A percentile compares a stretch with the other conserved stretches of the same genome.
These are phyloP conservation scores for Pulveroboletus frians DNA, from an alignment of 768 basidiomycete genomes.

Conservation along the genomic window DNA sequence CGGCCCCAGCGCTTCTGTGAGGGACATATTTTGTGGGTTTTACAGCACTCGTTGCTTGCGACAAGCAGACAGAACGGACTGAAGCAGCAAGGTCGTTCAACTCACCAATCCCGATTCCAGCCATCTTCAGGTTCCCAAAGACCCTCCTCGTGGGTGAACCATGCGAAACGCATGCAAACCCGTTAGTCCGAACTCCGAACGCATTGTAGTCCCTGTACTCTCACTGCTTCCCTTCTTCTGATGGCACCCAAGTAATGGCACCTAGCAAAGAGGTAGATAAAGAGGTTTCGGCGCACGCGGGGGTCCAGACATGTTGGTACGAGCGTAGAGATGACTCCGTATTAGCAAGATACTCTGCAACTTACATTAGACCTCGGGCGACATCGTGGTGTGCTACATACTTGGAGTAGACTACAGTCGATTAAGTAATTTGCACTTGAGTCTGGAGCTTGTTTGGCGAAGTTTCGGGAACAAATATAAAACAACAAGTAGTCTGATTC, in stretches of 20 bases:
- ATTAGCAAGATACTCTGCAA: background rate
- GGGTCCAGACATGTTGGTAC: slow-evolving; percentile 15
- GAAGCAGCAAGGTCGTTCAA: slow-evolving; percentile 1
- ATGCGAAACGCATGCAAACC: slow-evolving; percentile 65
- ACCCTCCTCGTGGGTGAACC: slow-evolving; percentile 52
- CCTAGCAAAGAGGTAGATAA: background rate
- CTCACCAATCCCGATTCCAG: slow-evolving; percentile 59
- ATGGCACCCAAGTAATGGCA: background rate
- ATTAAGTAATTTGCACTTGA: too few species aligned
- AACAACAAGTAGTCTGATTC: too few species aligned
- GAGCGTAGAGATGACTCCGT: background rate
- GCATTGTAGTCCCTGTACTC: slow-evolving; percentile 49
- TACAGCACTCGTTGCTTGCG: background rate
- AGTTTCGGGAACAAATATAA: too few species aligned
- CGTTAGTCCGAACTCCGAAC: slow-evolving; percentile 55
- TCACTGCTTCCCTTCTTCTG: slow-evolving; percentile 7
- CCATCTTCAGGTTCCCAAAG: slow-evolving; percentile 56
- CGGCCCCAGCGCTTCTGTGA: slow-evolving; percentile 18
- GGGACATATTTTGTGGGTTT: slow-evolving; percentile 11
- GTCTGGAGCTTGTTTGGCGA: too few species aligned
- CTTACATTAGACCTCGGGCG: background rate
- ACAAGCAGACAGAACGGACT: background rate
- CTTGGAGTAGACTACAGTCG: too few species aligned
- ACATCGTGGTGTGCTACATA: too few species aligned
- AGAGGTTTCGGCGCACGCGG: slow-evolving; percentile 10